Evolutionary conservation across 305 asterid genomes (phyloP), one percentile per base, ranked within the genome.

Genomic region (Fraxinus platypoda): DNA sequence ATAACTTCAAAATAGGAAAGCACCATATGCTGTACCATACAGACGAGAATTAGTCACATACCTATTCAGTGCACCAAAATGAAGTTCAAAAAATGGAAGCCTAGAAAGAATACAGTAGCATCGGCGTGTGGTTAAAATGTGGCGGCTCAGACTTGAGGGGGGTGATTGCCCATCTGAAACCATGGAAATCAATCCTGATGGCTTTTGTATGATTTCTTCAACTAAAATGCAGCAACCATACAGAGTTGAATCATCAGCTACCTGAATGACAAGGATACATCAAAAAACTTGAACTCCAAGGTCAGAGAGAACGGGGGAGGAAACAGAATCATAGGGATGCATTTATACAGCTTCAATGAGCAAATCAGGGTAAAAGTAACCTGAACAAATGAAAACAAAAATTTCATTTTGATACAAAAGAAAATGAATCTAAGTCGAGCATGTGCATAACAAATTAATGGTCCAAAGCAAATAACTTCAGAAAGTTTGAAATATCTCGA

Each of bases 221-320:
- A 92, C 98, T 87, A 96, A 89, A 85, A 96, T 94, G 81, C 99
- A 96, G 91, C 98, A 96, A 84, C 99, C 99, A 78, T 96, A 96
- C 78, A 96, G 93, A 46, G 97, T 94, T 52, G 99, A 93, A 86
- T 94, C 91, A 89, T 96, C 98, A 52, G 93, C 95, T 62, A 87
- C 95, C 95, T 91, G 89, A 83, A 84, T 57, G 54, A 59, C 72
- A 52, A 83, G 80, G 37, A 33, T 15, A 80, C 74, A 64, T 71
- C 12, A 59, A 30, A 72, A 25, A 41, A 15, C 35, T 33, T 33
- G 6, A 6, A 33, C 13, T n/a, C 26, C 19, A 79, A 78, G 78
- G 68, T 6, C 15, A 76, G 19, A 62, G 3, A 19, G 26, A 19
- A 4, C 6, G 70, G 3, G 23, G 2, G 25, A 8, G 26, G 70